These are phyloP conservation scores for Epichloe bromicola DNA, from an alignment of 2,329 filamentous ascomycete species.

Conservation along the genomic window DNA sequence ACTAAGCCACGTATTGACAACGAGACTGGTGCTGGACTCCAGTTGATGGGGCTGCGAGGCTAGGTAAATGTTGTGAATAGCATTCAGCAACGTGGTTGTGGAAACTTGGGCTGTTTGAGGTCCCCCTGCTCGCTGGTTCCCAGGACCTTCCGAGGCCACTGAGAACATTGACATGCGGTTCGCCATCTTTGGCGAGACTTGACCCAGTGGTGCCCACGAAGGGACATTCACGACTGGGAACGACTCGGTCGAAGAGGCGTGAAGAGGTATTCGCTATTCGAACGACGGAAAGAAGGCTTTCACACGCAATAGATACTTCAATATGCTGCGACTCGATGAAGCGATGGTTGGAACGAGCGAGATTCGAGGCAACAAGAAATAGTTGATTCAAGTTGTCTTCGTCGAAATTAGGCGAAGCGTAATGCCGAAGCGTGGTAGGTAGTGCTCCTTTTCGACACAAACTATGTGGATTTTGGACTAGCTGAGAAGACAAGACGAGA, in stretches of 20 bases:
- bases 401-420: neutral
- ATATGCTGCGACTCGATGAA: neutral
- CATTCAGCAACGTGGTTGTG: conserved; percentile 84
- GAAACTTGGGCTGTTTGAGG: conserved; percentile 71
- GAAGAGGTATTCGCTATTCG: neutral
- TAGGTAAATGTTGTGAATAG: conserved; percentile 79
- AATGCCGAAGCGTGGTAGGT: neutral
- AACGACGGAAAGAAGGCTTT: neutral
- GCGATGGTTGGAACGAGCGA: neutral
- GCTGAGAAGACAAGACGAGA: neutral
- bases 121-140: conserved; percentile 42
- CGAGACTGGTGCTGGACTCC: conserved; percentile 80
- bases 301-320: neutral
- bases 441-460: neutral
- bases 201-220: conserved; percentile 18
- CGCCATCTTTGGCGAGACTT: conserved; percentile 32
- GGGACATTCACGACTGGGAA: conserved; percentile 25
- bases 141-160: conserved; percentile 49
- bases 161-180: conserved; percentile 59
- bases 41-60: conserved; percentile 71
- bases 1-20: conserved; percentile 92
- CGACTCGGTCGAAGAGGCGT: neutral
- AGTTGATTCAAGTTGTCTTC: neutral
- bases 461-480: neutral
- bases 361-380: neutral